A percentile compares a stretch with the other conserved stretches of the same genome.
phyloP scores from a whole-genome alignment of 2,329 filamentous ascomycete genomes.

The Drechslerella stenobrocha region DNA sequence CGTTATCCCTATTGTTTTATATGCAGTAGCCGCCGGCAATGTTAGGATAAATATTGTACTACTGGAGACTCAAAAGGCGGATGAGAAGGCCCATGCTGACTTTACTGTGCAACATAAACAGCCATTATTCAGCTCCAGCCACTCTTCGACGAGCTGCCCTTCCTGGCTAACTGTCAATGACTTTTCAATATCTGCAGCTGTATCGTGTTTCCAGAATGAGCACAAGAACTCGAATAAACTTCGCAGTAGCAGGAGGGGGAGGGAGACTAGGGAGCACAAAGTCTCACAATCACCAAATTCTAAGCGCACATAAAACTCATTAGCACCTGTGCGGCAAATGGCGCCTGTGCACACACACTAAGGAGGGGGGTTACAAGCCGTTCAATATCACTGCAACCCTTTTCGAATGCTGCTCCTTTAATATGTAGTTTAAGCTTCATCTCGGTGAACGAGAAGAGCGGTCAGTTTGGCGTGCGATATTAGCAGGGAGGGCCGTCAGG shows the following conservation, averaged over 20 bases:
- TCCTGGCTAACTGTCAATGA: constrained; percentile 87
- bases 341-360: background rate
- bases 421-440: constrained; percentile 76
- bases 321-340: background rate
- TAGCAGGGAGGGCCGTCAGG: background rate
- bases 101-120: constrained; percentile 97
- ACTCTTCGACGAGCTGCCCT: constrained; percentile 82
- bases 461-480: background rate
- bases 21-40: constrained; percentile 26
- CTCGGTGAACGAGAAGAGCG: background rate
- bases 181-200: constrained; percentile 92
- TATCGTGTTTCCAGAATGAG: constrained; percentile 26
- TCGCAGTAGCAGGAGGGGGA: constrained; percentile 9
- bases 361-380: constrained; percentile 59
- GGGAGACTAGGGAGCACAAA: constrained; percentile 24
- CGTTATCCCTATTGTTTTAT: constrained; percentile 68
- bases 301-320: constrained; percentile 54
- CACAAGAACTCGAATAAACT: constrained; percentile 26
- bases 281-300: constrained; percentile 77
- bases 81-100: constrained; percentile 58
- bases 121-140: constrained; percentile 93
- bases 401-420: constrained; percentile 93
- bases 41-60: background rate
- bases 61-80: background rate
- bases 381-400: constrained; percentile 98